Percentiles rank a stretch among this genome's conserved stretches.
Evolutionary conservation across 345 rosid species (phyloP).

Genomic region (Iberis pinnata): DNA sequence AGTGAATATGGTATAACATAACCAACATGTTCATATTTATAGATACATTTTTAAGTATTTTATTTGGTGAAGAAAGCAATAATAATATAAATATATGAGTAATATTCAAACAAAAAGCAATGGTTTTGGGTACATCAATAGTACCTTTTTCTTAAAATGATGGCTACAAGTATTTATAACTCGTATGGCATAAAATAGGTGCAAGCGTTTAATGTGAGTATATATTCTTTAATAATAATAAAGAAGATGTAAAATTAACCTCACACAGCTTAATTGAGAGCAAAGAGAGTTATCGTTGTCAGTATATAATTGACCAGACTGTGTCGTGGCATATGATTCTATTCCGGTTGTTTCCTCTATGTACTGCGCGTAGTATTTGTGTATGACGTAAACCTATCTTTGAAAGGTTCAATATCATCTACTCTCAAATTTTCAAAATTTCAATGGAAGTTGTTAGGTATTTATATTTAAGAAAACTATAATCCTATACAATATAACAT

Average conservation of each 20-base stretch:
- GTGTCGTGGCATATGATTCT: constrained; percentile 31
- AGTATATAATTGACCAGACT: constrained; percentile 27
- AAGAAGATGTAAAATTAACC: no score
- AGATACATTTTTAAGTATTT: background rate
- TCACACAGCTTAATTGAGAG: constrained; percentile 5
- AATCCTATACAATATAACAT: no score
- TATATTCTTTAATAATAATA: no score
- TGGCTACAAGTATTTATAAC: constrained; percentile 5
- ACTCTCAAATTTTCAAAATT: no score
- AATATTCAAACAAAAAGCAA: background rate
- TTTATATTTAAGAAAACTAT: no score
- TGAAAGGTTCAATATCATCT: no score
- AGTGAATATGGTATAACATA: constrained; percentile 17
- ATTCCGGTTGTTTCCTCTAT: constrained; percentile 26
- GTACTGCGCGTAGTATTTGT: background rate
- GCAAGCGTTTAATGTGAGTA: no score
- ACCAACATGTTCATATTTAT: constrained; percentile 20
- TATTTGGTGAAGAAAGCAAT: background rate
- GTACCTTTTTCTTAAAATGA: background rate
- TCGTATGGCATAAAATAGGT: background rate
- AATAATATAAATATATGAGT: background rate
- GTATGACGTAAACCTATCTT: constrained; percentile 7
- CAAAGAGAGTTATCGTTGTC: constrained; percentile 6
- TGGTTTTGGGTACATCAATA: background rate
- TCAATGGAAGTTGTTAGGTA: no score